A percentile compares a stretch with the other conserved stretches of the same genome.
Conservation (phyloP, 2,329 filamentous ascomycete species). For the Colletotrichum sublineola region DNA sequence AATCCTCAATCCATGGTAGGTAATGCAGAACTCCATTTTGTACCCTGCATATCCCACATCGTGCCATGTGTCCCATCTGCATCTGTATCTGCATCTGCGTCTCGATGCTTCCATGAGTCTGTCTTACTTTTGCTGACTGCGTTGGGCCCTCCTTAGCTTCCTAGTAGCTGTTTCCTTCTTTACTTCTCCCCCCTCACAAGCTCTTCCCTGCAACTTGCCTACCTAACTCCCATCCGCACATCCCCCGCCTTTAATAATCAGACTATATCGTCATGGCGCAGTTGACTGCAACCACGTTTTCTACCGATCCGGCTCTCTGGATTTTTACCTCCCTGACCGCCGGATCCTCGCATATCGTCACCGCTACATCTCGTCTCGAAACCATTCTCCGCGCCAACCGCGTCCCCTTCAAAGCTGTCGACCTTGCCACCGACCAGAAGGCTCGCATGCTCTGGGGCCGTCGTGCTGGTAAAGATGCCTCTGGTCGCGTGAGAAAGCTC, state of each 20-base stretch:
- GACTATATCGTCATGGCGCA: conserved; percentile 40
- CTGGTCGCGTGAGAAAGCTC: conserved; percentile 78
- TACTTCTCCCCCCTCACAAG: conserved; percentile 22
- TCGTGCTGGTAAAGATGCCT: conserved; percentile 78
- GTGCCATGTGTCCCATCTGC: conserved; percentile 1
- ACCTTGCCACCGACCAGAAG: conserved; percentile 90
- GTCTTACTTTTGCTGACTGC: conserved; percentile 24
- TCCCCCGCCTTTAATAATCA: conserved; percentile 25
- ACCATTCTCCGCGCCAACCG: conserved; percentile 96
- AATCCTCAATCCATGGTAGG: conserved; percentile 29
- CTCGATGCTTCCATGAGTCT: neutral
- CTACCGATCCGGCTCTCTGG: conserved; percentile 81
- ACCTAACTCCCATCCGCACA: conserved; percentile 9
- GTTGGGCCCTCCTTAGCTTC: conserved; percentile 23
- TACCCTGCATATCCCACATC: conserved; percentile 25
- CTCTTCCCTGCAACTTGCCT: conserved; percentile 37
- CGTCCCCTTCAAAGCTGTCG: conserved; percentile 92
- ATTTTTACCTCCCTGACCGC: conserved; percentile 97
- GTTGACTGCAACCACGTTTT: conserved; percentile 56
- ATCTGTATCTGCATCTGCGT: conserved; percentile 5
- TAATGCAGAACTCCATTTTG: conserved; percentile 18
- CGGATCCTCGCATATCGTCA: conserved; percentile 95
- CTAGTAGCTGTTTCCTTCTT: conserved; percentile 25
- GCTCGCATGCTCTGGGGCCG: conserved; percentile 91
- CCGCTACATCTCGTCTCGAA: conserved; percentile 93